A percentile compares a stretch with the other conserved stretches of the same genome.
Conservation (phyloP, 2,329 filamentous ascomycete genomes). For the Cladosporium colombiae region DNA sequence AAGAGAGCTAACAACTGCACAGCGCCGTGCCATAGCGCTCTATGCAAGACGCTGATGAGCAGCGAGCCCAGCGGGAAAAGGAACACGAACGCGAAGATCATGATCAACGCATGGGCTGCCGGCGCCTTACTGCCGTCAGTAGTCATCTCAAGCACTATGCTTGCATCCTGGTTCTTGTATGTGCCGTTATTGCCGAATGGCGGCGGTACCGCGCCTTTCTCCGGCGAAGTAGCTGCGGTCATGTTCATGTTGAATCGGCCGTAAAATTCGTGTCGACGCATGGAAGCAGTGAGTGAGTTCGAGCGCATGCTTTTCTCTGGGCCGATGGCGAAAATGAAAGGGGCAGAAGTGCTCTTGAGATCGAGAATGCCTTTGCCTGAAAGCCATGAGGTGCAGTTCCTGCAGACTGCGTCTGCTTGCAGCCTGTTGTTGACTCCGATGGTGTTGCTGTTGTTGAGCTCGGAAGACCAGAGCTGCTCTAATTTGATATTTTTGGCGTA, state of each 20-base stretch:
- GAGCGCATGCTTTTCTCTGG: slow-evolving; percentile 31
- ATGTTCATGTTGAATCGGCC: slow-evolving; percentile 45
- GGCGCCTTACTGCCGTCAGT: slow-evolving; percentile 31
- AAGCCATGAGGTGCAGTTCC: slow-evolving; percentile 38
- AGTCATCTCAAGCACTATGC: slow-evolving; percentile 24
- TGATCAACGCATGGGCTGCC: slow-evolving; percentile 34
- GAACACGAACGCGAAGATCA: slow-evolving; percentile 38
- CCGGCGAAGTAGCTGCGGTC: slow-evolving; percentile 33
- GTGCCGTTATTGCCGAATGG: slow-evolving; percentile 17
- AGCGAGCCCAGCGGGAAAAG: slow-evolving; percentile 39
- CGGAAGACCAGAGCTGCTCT: slow-evolving; percentile 22
- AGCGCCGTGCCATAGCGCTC: slow-evolving; percentile 44
- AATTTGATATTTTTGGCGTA: slow-evolving; percentile 34
- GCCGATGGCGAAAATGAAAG: slow-evolving; percentile 46
- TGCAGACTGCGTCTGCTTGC: slow-evolving; percentile 36
- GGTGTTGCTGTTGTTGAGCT: slow-evolving; percentile 25
- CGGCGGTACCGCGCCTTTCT: slow-evolving; percentile 37
- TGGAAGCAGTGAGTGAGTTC: slow-evolving; percentile 33
- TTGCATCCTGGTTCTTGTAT: slow-evolving; percentile 28
- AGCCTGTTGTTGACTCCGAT: slow-evolving; percentile 29
- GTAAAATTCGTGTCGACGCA: slow-evolving; percentile 40
- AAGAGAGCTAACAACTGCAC: slow-evolving; percentile 41
- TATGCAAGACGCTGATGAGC: slow-evolving; percentile 41
- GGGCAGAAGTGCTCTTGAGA: slow-evolving; percentile 29
- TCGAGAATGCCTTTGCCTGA: slow-evolving; percentile 28